Base-by-base conservation (phyloP, 1,139 yeast species). In the Groenewaldozyma sp. region DNA sequence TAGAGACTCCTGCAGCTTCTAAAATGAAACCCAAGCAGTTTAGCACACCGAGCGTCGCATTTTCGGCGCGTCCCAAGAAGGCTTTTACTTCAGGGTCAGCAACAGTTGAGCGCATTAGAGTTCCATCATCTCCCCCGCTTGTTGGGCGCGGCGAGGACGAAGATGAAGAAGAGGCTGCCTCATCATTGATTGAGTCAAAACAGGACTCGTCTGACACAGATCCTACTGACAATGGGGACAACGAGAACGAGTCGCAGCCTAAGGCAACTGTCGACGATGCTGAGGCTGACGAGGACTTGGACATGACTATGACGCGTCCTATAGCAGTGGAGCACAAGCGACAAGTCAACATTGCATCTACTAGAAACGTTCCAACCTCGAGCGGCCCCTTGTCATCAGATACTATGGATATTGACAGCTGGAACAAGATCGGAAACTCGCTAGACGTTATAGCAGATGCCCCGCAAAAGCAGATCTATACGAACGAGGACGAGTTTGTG, bases 61-160 rank as follows among this genome's bases (percentile, higher is more conserved):
- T n/a, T n/a, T n/a, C n/a, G n/a, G n/a, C n/a, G n/a, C n/a, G n/a
- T n/a, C n/a, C n/a, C n/a, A n/a, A n/a, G n/a, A n/a, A n/a, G n/a
- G n/a, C n/a, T n/a, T 10, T 27, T 27, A 6, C 10, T 17, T 13
- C 31, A 27, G 27, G 27, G 27, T 24, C n/a, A 24, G 27, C 9
- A 24, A 24, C 11, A 20, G 19, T n/a, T 32, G 17, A 32, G 7
- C n/a, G 17, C n/a, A 13, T 18, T 6, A 7, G 19, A 5, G 34
- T 35, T 14, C 41, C 46, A n/a, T 36, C 44, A 3, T 42, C 46
- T 13, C 45, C 45, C 5, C 34, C 35, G 20, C 34, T 32, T 4
- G 31, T 28, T 22, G 31, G 31, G 4, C 35, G 28, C n/a, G 13
- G 32, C 3, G 37, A 39, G 7, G 39, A 39, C 16, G n/a, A 24